Conservation (phyloP, 192 early-diverging fungal species). For the Backusella macrospora region DNA sequence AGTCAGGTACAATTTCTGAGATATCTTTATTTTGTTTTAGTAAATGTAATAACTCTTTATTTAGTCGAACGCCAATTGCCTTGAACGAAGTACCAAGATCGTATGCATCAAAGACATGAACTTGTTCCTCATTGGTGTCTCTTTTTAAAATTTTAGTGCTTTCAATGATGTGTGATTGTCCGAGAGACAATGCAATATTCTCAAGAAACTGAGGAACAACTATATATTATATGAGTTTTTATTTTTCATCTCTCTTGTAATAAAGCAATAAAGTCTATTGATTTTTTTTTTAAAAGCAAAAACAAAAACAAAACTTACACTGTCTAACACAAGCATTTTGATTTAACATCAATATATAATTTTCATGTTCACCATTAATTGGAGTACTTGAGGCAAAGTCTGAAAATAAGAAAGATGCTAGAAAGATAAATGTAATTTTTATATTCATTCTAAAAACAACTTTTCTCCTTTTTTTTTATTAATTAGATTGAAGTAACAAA, state of each 20-base stretch:
- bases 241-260: no score
- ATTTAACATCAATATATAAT: conserved; percentile 12
- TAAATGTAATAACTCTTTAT: neutral
- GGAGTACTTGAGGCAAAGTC: neutral
- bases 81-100: conserved; percentile 23
- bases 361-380: neutral
- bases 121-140: neutral
- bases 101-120: conserved; percentile 27
- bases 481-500: no score
- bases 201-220: conserved; percentile 24
- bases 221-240: neutral
- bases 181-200: neutral
- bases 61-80: conserved; percentile 12
- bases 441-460: neutral
- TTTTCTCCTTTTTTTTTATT: no score
- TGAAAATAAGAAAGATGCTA: neutral
- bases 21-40: conserved; percentile 1
- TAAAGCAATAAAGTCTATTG: neutral
- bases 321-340: conserved; percentile 13
- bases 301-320: neutral
- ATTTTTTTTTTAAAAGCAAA: neutral
- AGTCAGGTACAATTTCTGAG: conserved; percentile 25
- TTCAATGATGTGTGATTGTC: neutral
- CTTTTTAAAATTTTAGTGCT: neutral
- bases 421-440: neutral